Evolutionary conservation across 306 rosid species (phyloP), one percentile per base, ranked within the genome.

Genomic region (Trichosanthes cucumerina): DNA sequence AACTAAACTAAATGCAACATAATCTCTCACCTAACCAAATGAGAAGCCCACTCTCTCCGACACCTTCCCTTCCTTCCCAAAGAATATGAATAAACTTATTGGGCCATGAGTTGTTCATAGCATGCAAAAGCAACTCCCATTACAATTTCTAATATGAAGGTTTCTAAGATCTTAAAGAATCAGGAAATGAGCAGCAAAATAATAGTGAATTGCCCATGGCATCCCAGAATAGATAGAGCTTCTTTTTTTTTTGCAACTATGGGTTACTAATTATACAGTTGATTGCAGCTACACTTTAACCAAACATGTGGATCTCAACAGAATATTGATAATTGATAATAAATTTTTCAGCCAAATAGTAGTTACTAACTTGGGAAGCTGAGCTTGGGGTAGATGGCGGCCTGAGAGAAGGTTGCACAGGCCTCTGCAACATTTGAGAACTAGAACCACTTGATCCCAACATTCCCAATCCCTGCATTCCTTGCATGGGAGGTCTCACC

Each of bases 341-440:
- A 19, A 41, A 39, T 43, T 46, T 44, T 71, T 23, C 18, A 46
- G 50, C 59, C 28, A 9, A 14, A 2, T 52, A 41, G 33, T 8
- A 26, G 19, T 72, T 24, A 91, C 99, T 92, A 78, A 95, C 99
- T 82, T 95, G 97, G 63, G 99, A 81, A 78, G 80, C 70, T 75
- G 90, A 80, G 84, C 19, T 84, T 59, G 88, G 86, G 1, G 87
- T 52, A 80, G 97, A 76, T 1, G 85, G 90, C 3, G 96, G 90
- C 80, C 98, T 88, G 56, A 89, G 88, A 83, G 96, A 83, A 6
- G 98, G 75, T 66, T 90, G 96, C 26, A 86, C 82, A 1, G 96
- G 93, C 70, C 99, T 86, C 82, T 87, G 99, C 75, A 83, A 88
- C 89, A 95, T 85, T 86, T 89, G 97, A 26, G 98, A 81, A 82